A percentile compares a stretch with the other conserved stretches of the same genome.
Evolutionary conservation across 352 stramenopile species (phyloP).

Genomic region (Phytophthora idaei): DNA sequence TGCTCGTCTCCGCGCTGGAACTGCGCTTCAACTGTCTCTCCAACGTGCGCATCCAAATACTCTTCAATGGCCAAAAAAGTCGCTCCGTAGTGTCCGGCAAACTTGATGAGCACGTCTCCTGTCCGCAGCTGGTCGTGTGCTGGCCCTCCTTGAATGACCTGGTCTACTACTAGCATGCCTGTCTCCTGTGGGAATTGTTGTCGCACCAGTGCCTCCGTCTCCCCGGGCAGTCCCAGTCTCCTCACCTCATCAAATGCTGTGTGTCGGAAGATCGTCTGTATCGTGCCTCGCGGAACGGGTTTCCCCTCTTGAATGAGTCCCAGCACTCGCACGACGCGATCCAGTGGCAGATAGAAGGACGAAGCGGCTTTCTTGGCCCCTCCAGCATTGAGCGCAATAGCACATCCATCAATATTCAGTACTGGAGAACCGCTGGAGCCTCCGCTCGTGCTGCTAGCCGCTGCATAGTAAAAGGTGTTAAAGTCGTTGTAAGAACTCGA

Average conservation of each 20-base stretch:
- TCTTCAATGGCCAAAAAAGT: slow-evolving; percentile 88
- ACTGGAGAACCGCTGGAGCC: slow-evolving; percentile 91
- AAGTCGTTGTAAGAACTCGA: slow-evolving; percentile 91
- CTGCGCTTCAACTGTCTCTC: slow-evolving; percentile 63
- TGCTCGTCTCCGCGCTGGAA: slow-evolving; percentile 78
- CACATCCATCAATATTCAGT: slow-evolving; percentile 86
- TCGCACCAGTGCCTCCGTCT: slow-evolving; percentile 76
- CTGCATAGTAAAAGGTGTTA: slow-evolving; percentile 93
- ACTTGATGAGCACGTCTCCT: slow-evolving; percentile 88
- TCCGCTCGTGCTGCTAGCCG: slow-evolving; percentile 86
- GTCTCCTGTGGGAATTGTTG: slow-evolving; percentile 80
- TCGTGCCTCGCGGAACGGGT: slow-evolving; percentile 71
- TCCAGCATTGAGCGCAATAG: slow-evolving; percentile 92
- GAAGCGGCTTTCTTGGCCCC: slow-evolving; percentile 88
- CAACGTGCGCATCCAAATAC: slow-evolving; percentile 75
- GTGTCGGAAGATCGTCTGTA: slow-evolving; percentile 91
- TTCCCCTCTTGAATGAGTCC: slow-evolving; percentile 61
- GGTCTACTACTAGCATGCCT: slow-evolving; percentile 90
- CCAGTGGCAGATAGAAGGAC: slow-evolving; percentile 91
- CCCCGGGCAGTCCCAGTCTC: slow-evolving; percentile 69
- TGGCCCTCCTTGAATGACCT: slow-evolving; percentile 84
- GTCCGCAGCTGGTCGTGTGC: slow-evolving; percentile 76
- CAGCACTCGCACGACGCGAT: slow-evolving; percentile 85
- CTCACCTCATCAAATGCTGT: slow-evolving; percentile 91
- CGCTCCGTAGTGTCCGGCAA: slow-evolving; percentile 75